phyloP scores from a whole-genome alignment of 2,329 filamentous ascomycete genomes.

The Beauveria sp. region DNA sequence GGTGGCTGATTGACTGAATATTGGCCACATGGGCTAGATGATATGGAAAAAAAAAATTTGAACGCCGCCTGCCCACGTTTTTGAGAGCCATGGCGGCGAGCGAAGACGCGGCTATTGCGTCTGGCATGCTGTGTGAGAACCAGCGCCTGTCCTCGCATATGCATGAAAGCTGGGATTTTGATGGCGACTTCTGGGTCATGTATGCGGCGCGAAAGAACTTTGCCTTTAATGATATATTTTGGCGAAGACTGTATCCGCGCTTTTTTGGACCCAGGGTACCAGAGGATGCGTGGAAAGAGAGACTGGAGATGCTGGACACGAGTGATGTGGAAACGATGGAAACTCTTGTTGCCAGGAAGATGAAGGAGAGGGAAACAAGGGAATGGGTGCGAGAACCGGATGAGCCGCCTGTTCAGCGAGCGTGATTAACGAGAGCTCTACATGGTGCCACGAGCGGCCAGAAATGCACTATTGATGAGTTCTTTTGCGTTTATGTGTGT shows the following conservation, averaged over 20 bases:
- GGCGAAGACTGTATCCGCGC: not conserved
- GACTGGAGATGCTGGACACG: not conserved
- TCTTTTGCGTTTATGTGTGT: not conserved
- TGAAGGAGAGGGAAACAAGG: not conserved
- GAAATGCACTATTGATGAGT: not conserved
- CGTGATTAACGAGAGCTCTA: not conserved
- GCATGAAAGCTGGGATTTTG: not conserved
- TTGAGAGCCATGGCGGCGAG: not conserved
- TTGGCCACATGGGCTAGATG: not conserved
- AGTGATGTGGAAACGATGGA: not conserved
- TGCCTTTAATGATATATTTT: not conserved
- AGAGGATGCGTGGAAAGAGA: not conserved
- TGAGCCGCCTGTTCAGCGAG: not conserved
- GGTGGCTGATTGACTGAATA: constrained; percentile 1
- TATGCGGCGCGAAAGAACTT: not conserved
- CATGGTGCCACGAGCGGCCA: not conserved
- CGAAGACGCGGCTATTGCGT: not conserved
- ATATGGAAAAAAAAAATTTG: not conserved
- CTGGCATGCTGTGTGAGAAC: not conserved
- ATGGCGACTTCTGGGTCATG: not conserved
- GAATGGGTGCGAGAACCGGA: not conserved
- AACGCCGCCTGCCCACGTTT: not conserved
- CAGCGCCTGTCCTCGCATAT: not conserved
- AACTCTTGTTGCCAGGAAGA: not conserved
- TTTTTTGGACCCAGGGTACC: not conserved